Evolutionary conservation across 768 basidiomycete species (phyloP).

Genomic region (Serendipita sp.): DNA sequence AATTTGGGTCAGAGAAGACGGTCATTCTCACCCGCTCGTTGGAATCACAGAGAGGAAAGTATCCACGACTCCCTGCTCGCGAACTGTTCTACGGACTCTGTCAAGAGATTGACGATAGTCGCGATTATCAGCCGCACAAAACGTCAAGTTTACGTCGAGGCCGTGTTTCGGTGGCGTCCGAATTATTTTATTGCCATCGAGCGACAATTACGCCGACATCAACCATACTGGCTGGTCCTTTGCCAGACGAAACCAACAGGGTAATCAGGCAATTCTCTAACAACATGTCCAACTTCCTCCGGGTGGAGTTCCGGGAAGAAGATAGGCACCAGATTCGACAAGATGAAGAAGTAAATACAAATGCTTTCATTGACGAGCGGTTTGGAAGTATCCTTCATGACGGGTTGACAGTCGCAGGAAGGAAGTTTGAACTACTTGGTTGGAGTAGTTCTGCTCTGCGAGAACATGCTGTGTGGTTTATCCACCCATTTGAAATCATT

Average conservation of each 20-base stretch:
- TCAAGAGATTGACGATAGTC: not conserved
- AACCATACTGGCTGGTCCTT: conserved; percentile 36
- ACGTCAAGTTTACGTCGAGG: not conserved
- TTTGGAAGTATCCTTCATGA: conserved; percentile 29
- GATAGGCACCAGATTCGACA: conserved; percentile 34
- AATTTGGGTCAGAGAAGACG: not conserved
- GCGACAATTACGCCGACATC: conserved; percentile 39
- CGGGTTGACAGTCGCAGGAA: conserved; percentile 37
- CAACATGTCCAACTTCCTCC: conserved; percentile 39
- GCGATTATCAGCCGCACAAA: not conserved
- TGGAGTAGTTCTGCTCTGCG: conserved; percentile 62
- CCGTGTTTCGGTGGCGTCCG: not conserved
- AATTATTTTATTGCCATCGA: not conserved
- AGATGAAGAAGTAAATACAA: conserved; percentile 39
- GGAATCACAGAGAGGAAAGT: too few species aligned
- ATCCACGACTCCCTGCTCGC: not conserved
- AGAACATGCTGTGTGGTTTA: conserved; percentile 31
- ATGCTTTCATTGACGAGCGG: conserved; percentile 30
- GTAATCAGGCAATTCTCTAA: conserved; percentile 36
- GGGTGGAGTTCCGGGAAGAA: conserved; percentile 49
- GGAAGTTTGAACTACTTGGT: conserved; percentile 45
- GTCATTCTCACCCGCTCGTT: not conserved
- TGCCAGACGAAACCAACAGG: conserved; percentile 42
- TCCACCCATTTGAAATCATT: not conserved
- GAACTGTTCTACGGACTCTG: not conserved